phyloP scores from a whole-genome alignment of 805 yeast species.

The Teunomyces cretensis region DNA sequence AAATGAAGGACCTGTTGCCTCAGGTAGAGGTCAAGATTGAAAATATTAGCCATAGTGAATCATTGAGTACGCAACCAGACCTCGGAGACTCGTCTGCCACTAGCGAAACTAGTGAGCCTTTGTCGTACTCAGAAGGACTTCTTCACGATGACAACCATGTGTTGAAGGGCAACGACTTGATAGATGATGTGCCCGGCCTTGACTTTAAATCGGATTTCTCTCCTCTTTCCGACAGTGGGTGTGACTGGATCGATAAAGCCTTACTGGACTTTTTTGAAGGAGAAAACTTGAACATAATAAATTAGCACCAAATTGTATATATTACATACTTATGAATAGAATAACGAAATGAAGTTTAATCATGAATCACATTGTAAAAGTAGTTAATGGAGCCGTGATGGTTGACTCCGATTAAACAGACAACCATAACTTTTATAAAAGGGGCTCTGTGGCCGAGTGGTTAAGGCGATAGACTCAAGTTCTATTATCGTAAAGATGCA shows the following conservation, averaged over 20 bases:
- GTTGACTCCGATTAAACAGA: too few relatives aligned
- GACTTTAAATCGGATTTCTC: background rate
- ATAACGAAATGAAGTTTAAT: background rate
- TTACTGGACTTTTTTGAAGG: slow-evolving; percentile 8
- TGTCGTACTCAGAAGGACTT: background rate
- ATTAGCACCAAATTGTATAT: background rate
- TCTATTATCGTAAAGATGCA: slow-evolving; percentile 36
- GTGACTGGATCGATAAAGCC: slow-evolving; percentile 56
- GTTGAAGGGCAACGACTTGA: background rate
- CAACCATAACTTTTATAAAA: background rate
- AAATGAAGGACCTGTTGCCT: slow-evolving; percentile 33
- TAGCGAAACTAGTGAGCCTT: background rate
- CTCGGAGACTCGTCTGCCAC: background rate
- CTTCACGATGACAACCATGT: background rate
- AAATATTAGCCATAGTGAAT: background rate
- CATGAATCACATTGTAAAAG: too few relatives aligned
- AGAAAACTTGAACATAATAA: background rate
- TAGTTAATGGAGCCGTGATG: too few relatives aligned
- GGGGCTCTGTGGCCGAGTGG: slow-evolving; percentile 37
- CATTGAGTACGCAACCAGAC: background rate
- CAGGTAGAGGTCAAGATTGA: slow-evolving; percentile 12
- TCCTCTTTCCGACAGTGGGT: slow-evolving; percentile 47
- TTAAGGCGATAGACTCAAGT: slow-evolving; percentile 39
- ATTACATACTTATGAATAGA: background rate
- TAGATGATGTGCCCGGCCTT: background rate